Evolutionary conservation across 108 stramenopile species (phyloP).

Genomic region (Parmales sp.): DNA sequence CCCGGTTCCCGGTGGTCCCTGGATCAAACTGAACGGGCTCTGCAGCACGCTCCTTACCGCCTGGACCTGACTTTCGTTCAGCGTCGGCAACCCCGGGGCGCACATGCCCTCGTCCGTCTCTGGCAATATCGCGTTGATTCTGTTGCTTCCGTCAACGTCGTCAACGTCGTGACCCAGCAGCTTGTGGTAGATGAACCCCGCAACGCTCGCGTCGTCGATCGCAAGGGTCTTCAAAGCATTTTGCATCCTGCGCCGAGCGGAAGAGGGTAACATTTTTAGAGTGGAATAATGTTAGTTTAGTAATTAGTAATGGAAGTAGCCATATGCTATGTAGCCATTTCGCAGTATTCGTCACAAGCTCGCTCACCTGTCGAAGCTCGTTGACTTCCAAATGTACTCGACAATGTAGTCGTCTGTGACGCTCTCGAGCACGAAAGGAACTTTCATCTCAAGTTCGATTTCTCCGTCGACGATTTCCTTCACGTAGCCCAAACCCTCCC

Average conservation of each 20-base stretch:
- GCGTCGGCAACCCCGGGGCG: slow-evolving; percentile 85
- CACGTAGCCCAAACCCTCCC: slow-evolving; percentile 86
- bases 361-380: slow-evolving; percentile 88
- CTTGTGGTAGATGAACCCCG: slow-evolving; percentile 94
- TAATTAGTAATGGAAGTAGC: too few relatives aligned
- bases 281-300: too few relatives aligned
- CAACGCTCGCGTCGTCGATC: slow-evolving; percentile 89
- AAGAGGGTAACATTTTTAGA: too few relatives aligned
- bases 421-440: slow-evolving; percentile 53
- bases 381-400: slow-evolving; percentile 95
- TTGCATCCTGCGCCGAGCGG: too few relatives aligned
- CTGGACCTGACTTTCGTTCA: slow-evolving; percentile 90
- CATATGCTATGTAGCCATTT: too few relatives aligned
- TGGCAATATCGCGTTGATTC: slow-evolving; percentile 55
- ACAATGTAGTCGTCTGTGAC: slow-evolving; percentile 81
- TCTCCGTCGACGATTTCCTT: slow-evolving; percentile 81
- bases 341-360: too few relatives aligned
- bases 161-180: slow-evolving; percentile 93
- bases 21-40: slow-evolving; percentile 85
- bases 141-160: slow-evolving; percentile 51
- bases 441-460: slow-evolving; percentile 69
- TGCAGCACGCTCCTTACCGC: slow-evolving; percentile 82
- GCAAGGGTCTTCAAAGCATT: slow-evolving; percentile 94
- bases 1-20: slow-evolving; percentile 93
- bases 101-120: slow-evolving; percentile 42